A percentile compares a stretch with the other conserved stretches of the same genome.
Conservation (phyloP, 2,329 filamentous ascomycete genomes). For the Fusarium sp. region DNA sequence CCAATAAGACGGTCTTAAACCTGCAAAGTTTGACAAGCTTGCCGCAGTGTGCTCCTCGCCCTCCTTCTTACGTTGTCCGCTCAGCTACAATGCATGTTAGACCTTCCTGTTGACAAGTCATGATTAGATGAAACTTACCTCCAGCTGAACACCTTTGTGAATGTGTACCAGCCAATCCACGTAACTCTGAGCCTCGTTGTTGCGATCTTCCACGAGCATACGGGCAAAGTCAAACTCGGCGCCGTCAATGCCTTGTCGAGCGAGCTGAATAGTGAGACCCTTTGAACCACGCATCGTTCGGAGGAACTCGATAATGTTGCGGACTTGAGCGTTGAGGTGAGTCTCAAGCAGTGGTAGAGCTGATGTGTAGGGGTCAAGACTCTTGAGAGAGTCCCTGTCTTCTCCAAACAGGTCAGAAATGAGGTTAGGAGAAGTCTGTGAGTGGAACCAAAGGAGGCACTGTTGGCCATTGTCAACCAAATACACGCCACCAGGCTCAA, state of each 20-base stretch:
- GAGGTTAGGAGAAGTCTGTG: slow-evolving; percentile 91
- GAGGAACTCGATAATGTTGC: slow-evolving; percentile 91
- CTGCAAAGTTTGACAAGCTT: slow-evolving; percentile 65
- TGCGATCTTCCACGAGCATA: slow-evolving; percentile 90
- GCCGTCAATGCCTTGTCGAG: slow-evolving; percentile 90
- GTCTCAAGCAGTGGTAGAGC: slow-evolving; percentile 87
- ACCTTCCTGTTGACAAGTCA: background rate
- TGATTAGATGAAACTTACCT: slow-evolving; percentile 63
- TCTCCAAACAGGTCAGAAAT: slow-evolving; percentile 90
- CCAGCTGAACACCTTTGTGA: slow-evolving; percentile 91
- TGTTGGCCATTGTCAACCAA: slow-evolving; percentile 95
- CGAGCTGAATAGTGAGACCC: slow-evolving; percentile 87
- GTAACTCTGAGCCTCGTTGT: slow-evolving; percentile 97
- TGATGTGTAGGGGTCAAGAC: slow-evolving; percentile 83
- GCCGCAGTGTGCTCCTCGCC: slow-evolving; percentile 60
- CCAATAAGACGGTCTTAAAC: slow-evolving; percentile 70
- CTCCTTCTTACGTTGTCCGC: slow-evolving; percentile 78
- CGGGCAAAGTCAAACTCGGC: slow-evolving; percentile 97
- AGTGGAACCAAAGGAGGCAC: slow-evolving; percentile 91
- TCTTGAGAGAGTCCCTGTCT: slow-evolving; percentile 73
- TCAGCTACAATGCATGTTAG: slow-evolving; percentile 59
- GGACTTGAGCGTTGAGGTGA: slow-evolving; percentile 91
- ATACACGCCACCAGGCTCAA: slow-evolving; percentile 94
- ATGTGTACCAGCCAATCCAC: slow-evolving; percentile 98
- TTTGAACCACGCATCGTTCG: slow-evolving; percentile 84